Evolutionary conservation across 2,329 filamentous ascomycete species (phyloP).

Genomic region (Epichloe sp.): DNA sequence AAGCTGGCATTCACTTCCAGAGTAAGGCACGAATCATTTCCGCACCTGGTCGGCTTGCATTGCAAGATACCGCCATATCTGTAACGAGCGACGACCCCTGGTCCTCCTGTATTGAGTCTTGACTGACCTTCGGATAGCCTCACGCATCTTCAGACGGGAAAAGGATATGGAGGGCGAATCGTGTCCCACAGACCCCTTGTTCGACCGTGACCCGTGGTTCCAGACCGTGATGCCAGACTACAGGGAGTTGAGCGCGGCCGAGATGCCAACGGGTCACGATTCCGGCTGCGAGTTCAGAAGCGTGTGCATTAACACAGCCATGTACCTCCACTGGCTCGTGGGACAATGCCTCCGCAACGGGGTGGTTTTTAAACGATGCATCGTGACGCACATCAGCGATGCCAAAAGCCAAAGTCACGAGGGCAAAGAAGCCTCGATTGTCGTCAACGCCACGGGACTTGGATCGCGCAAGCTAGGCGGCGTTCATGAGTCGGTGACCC

Average conservation of each 20-base stretch:
- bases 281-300: conserved; percentile 67
- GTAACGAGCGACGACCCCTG: neutral
- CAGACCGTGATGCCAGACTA: conserved; percentile 59
- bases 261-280: conserved; percentile 52
- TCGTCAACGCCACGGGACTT: conserved; percentile 80
- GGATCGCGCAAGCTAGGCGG: conserved; percentile 65
- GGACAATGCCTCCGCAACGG: conserved; percentile 67
- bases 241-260: conserved; percentile 40
- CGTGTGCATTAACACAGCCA: conserved; percentile 79
- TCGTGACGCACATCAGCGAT: conserved; percentile 59
- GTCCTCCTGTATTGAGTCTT: neutral
- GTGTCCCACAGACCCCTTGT: conserved; percentile 46
- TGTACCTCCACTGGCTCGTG: conserved; percentile 79
- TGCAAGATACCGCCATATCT: neutral
- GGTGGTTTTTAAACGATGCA: conserved; percentile 50
- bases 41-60: neutral
- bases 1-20: conserved; percentile 72
- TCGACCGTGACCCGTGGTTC: conserved; percentile 59
- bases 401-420: conserved; percentile 40
- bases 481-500: conserved; percentile 60
- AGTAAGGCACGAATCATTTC: conserved; percentile 23
- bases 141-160: conserved; percentile 38
- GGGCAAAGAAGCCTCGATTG: conserved; percentile 46
- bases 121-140: conserved; percentile 23
- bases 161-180: conserved; percentile 40